These are phyloP conservation scores for Aspergillus hiratsukae DNA, from an alignment of 2,329 filamentous ascomycete species.

Conservation along the genomic window DNA sequence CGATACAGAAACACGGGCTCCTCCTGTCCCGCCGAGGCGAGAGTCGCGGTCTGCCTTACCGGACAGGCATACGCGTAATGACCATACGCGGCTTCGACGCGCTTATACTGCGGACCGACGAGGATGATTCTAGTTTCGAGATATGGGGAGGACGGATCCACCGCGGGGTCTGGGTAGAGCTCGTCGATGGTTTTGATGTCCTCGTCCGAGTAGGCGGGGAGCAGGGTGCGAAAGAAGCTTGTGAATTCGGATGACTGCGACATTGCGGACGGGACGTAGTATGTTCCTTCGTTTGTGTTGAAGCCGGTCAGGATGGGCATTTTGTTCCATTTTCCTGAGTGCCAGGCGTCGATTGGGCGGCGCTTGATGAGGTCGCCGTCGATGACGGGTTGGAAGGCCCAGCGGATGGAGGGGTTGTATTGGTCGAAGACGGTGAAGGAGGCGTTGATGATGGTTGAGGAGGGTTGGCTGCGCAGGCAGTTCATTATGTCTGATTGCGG, in stretches of 20 bases:
- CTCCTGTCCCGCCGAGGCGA: constrained; percentile 28
- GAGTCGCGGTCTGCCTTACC: constrained; percentile 44
- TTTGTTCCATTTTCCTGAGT: constrained; percentile 48
- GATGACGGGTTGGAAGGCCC: constrained; percentile 66
- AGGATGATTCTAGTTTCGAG: constrained; percentile 17
- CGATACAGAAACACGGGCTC: constrained; percentile 49
- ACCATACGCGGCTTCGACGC: constrained; percentile 46
- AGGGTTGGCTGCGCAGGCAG: constrained; percentile 41
- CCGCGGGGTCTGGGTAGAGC: constrained; percentile 59
- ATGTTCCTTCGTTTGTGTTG: constrained; percentile 64
- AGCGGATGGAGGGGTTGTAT: constrained; percentile 45
- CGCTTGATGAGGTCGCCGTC: constrained; percentile 57
- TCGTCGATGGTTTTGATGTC: constrained; percentile 54
- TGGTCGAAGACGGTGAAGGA: constrained; percentile 42
- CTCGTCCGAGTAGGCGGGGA: constrained; percentile 51
- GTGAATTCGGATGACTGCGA: constrained; percentile 51
- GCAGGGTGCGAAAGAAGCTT: constrained; percentile 57
- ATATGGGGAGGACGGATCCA: constrained; percentile 26
- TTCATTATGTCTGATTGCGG: constrained; percentile 32
- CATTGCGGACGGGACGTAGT: constrained; percentile 55
- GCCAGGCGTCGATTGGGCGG: constrained; percentile 58
- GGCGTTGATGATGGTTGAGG: constrained; percentile 33
- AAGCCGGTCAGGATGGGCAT: constrained; percentile 66
- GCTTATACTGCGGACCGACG: constrained; percentile 51
- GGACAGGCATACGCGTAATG: constrained; percentile 50